Evolutionary conservation across 306 rosid genomes (phyloP).

Genomic region (Fragaria nilgerrensis): DNA sequence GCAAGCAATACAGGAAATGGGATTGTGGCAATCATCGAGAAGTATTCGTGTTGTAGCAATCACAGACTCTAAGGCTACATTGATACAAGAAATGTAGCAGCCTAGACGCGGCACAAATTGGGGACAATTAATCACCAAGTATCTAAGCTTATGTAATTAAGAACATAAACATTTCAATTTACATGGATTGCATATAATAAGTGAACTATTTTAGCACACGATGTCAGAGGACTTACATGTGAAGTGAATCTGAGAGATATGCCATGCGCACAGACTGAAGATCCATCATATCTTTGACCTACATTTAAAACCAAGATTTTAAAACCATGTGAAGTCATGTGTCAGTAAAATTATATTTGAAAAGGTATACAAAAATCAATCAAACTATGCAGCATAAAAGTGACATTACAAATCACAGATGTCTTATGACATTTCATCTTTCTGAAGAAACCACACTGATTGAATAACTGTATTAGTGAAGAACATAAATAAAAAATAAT

Average conservation of each 20-base stretch:
- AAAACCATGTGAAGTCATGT: too few relatives aligned
- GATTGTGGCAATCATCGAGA: not conserved
- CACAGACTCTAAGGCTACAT: not conserved
- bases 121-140: too few relatives aligned
- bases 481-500: too few relatives aligned
- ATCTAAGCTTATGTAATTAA: not conserved
- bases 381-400: too few relatives aligned
- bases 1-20: not conserved
- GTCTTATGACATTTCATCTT: too few relatives aligned
- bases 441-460: too few relatives aligned
- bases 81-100: not conserved
- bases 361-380: too few relatives aligned
- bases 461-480: too few relatives aligned
- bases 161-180: not conserved
- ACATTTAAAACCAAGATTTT: slow-evolving; percentile 13
- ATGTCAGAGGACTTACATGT: slow-evolving; percentile 59
- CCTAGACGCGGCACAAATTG: too few relatives aligned
- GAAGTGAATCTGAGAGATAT: slow-evolving; percentile 70
- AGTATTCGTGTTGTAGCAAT: not conserved
- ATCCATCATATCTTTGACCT: slow-evolving; percentile 98
- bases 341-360: too few relatives aligned
- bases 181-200: not conserved
- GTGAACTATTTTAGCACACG: not conserved
- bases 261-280: slow-evolving; percentile 85
- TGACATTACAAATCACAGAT: too few relatives aligned